Percentiles rank a stretch among this genome's conserved stretches.
Evolutionary conservation across 2,329 filamentous ascomycete genomes (phyloP).

Genomic region (Ophiostoma sp.): DNA sequence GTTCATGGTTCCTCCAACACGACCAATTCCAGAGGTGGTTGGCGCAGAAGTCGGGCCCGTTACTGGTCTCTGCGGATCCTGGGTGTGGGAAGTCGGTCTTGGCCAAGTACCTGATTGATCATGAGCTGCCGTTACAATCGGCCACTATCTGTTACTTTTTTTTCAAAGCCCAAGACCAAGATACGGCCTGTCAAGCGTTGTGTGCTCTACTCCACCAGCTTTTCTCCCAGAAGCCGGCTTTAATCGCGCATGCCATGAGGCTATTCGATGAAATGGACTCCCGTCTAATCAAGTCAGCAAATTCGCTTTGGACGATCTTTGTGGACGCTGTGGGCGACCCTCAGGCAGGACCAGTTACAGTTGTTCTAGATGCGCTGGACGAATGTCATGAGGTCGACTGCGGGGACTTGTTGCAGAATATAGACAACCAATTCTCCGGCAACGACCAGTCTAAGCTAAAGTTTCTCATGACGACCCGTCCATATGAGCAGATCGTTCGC

Average conservation of each 20-base stretch:
- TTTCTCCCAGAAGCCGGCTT: neutral
- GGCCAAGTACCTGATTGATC: neutral
- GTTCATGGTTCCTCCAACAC: neutral
- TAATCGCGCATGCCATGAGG: neutral
- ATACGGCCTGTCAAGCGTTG: neutral
- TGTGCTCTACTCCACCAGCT: neutral
- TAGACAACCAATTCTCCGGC: neutral
- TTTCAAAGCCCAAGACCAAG: neutral
- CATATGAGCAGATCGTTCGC: neutral
- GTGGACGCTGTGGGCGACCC: neutral
- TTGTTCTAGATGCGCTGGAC: neutral
- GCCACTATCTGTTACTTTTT: neutral
- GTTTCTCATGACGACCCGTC: neutral
- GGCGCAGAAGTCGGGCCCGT: neutral
- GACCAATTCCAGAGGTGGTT: neutral
- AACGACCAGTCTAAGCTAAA: neutral
- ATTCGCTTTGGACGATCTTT: neutral
- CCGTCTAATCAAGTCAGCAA: neutral
- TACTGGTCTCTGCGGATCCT: neutral
- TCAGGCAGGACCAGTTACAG: neutral
- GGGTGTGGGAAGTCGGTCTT: neutral
- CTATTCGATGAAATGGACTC: neutral
- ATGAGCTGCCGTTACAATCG: neutral
- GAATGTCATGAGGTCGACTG: neutral
- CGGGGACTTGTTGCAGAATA: neutral